Evolutionary conservation across 202 grass and related monocot species (phyloP), one percentile per base, ranked within the genome.

Genomic region (Zizania palustris): DNA sequence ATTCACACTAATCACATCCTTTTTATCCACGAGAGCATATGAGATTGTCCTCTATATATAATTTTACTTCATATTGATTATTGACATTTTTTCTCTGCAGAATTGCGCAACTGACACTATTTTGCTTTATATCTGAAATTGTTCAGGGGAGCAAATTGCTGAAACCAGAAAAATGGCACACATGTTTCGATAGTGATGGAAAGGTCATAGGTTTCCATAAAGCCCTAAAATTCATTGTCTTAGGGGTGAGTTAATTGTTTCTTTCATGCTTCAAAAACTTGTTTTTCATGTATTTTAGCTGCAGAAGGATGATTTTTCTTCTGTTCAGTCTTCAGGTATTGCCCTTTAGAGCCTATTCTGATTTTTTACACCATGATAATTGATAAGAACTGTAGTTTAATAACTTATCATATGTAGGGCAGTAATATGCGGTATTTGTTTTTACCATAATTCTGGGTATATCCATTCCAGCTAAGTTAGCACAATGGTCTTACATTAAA

Each of bases 101-200:
- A 59, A 14, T 41, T 68, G 21, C 50, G 15, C 45, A 53, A 14
- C 16, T 68, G 21, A 67, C 34, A 11, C 3, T n/a, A 79, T 60
- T 56, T 66, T 60, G 11, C 72, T 36, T 70, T 71, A 45, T 62
- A 46, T 74, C 70, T 75, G 44, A 13, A 35, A 84, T 84, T 3
- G 7, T 69, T 71, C 83, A 97, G 96, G 89, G 96, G 66, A 81
- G 72, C 72, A 95, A 92, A 78, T 87, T 93, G 85, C 96, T 99
- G 35, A 95, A 90, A 76, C 87, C 89, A 34, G 96, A 99, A 74
- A 99, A 92, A 83, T 99, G 96, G 96, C 88, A 90, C 4, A 10
- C 89, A 34, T 85, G 85, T 74, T 95, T 99, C 54, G 89, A 95
- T 49, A 62, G 64, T 20, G 87, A 99, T 1, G 91, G 96, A 41